phyloP scores from a whole-genome alignment of 805 yeast genomes.

The Candida tibetensis region DNA sequence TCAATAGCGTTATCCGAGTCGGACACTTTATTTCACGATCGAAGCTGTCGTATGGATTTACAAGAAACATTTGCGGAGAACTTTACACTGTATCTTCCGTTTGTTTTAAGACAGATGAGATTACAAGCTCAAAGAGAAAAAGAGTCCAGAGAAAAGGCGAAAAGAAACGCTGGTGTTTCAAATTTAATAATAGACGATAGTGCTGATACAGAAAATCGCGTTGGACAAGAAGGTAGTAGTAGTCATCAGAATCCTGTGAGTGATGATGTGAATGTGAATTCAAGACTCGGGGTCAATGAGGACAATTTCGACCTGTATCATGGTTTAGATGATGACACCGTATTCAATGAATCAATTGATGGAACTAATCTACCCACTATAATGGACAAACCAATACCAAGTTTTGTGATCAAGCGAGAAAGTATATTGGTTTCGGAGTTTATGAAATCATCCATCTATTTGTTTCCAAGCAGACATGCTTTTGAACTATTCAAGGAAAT shows the following conservation, averaged over 20 bases:
- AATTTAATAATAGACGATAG: not conserved
- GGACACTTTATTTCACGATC: slow-evolving; percentile 27
- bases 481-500: slow-evolving; percentile 28
- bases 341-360: slow-evolving; percentile 12
- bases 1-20: slow-evolving; percentile 34
- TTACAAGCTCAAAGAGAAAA: slow-evolving; percentile 7
- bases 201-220: not conserved
- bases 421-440: slow-evolving; percentile 33
- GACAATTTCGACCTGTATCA: not conserved
- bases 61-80: slow-evolving; percentile 38
- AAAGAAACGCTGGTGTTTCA: not conserved
- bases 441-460: slow-evolving; percentile 24
- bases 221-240: not conserved
- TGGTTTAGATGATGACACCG: slow-evolving; percentile 21
- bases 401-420: slow-evolving; percentile 27
- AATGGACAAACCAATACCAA: slow-evolving; percentile 18
- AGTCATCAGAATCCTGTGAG: not conserved
- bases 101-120: slow-evolving; percentile 30
- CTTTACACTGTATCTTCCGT: slow-evolving; percentile 38
- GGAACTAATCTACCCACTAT: slow-evolving; percentile 6
- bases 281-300: not conserved
- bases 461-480: slow-evolving; percentile 31
- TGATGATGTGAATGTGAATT: too few species aligned
- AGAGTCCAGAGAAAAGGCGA: not conserved
- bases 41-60: slow-evolving; percentile 26